These are phyloP conservation scores for Nectriaceae sp. DNA, from an alignment of 2,329 filamentous ascomycete genomes.

Conservation along the genomic window DNA sequence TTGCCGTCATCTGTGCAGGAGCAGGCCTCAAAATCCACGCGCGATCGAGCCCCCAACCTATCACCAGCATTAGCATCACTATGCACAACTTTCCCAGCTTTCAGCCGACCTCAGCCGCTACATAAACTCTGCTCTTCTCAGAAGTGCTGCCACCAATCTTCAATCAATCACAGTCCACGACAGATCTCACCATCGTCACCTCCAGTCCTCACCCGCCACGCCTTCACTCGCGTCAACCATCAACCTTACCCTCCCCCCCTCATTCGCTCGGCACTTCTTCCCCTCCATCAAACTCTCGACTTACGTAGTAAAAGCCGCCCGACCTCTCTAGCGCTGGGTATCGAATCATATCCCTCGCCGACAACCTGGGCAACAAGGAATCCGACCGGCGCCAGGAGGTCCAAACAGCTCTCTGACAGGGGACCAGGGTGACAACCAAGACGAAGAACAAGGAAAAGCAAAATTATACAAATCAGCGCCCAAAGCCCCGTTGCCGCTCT, in stretches of 20 bases:
- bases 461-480: slow-evolving; percentile 18
- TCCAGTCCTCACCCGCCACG: slow-evolving; percentile 22
- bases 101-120: too few relatives aligned
- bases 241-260: slow-evolving; percentile 14
- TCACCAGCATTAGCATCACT: too few relatives aligned
- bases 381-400: slow-evolving; percentile 28
- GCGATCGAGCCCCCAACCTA: too few relatives aligned
- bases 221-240: slow-evolving; percentile 17
- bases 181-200: slow-evolving; percentile 4
- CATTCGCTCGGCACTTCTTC: slow-evolving; percentile 29
- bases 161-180: background rate
- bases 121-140: too few relatives aligned
- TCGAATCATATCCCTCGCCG: slow-evolving; percentile 33
- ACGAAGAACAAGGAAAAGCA: slow-evolving; percentile 18
- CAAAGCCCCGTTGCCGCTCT: background rate
- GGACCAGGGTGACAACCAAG: background rate
- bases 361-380: slow-evolving; percentile 28
- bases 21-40: too few relatives aligned
- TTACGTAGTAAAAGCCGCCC: slow-evolving; percentile 22
- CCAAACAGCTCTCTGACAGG: slow-evolving; percentile 27
- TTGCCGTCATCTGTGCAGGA: too few relatives aligned
- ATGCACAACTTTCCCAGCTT: too few relatives aligned
- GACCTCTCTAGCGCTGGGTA: slow-evolving; percentile 10
- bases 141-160: too few relatives aligned
- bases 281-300: slow-evolving; percentile 11